Base-by-base conservation (phyloP, 2,329 filamentous ascomycete species). In the Helotiales sp. region DNA sequence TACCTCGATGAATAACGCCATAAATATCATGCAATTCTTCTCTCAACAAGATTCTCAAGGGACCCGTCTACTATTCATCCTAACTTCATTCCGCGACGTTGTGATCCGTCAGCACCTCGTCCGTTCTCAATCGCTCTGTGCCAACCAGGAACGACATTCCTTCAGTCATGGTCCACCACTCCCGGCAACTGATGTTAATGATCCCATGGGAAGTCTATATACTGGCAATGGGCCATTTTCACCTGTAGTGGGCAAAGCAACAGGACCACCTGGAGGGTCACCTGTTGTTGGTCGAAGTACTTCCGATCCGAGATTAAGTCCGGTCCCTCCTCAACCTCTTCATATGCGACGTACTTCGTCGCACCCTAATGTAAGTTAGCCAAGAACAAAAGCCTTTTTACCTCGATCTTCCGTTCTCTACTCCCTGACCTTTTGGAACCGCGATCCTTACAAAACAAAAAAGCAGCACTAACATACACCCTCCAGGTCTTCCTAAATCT, bases 11-110 rank as follows among this genome's bases (percentile, higher is more conserved):
- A 60, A 64, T 0, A 74, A 76, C 31, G 75, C 79, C 7, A 75
- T 82, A n/a, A 64, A 69, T 1, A 77, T 84, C 42, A 74, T 84
- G 68, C 67, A 71, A 2, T 79, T 79, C 63, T 82, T 79, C 63
- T 75, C 78, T 7, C 65, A 74, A 27, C 72, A 69, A 1, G 81
- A 84, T 58, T 73, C 75, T 1, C 78, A 83, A 63, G 81, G 80
- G 2, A 66, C 72, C 3, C 74, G 81, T 4, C 75, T 83, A 3
- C 70, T 75, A 9, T 79, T 77, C 54, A 83, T 84, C 33, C 69
- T 84, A 12, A 71, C 73, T 3, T 76, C 74, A 5, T 84, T 85
- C 59, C 70, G 74, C 24, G 70, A 76, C 27, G 76, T 75, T 3
- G 75, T 79, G 13, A 29, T 52, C 1, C 57, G 51, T 3, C 55